These are phyloP conservation scores for Cladosporium velox DNA, from an alignment of 2,329 filamentous ascomycete species.

Conservation along the genomic window DNA sequence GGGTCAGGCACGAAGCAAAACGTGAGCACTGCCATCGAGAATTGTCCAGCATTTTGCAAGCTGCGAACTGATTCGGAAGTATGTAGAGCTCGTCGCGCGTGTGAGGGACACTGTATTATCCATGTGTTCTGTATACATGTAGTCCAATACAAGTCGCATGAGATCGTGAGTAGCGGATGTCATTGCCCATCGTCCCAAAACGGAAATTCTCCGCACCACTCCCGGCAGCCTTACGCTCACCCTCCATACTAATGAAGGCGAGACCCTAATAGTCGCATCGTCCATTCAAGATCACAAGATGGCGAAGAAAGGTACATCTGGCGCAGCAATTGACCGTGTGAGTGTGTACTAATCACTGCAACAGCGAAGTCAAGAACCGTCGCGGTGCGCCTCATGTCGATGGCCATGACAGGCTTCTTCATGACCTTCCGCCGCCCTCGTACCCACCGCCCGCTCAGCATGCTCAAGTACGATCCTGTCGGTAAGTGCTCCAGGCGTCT, in stretches of 20 bases:
- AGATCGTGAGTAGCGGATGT: too few species aligned
- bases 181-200: neutral
- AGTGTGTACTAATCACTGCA: neutral
- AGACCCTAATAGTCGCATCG: conserved; percentile 7
- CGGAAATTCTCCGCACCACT: conserved; percentile 14
- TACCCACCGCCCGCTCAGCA: conserved; percentile 79
- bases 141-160: neutral
- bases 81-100: too few species aligned
- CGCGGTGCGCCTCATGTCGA: conserved; percentile 90
- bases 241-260: neutral
- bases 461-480: conserved; percentile 98
- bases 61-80: too few species aligned
- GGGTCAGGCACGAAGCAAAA: neutral
- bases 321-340: neutral
- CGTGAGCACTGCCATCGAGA: neutral
- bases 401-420: conserved; percentile 99
- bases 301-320: conserved; percentile 37
- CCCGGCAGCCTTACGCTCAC: neutral
- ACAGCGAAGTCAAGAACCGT: conserved; percentile 88
- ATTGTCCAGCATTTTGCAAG: too few species aligned
- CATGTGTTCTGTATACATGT: neutral
- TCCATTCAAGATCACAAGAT: conserved; percentile 22
- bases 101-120: too few species aligned
- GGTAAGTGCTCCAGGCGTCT: conserved; percentile 59
- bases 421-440: conserved; percentile 78